Evolutionary conservation across 2,329 filamentous ascomycete genomes (phyloP).

Genomic region (Venturia pyrina): DNA sequence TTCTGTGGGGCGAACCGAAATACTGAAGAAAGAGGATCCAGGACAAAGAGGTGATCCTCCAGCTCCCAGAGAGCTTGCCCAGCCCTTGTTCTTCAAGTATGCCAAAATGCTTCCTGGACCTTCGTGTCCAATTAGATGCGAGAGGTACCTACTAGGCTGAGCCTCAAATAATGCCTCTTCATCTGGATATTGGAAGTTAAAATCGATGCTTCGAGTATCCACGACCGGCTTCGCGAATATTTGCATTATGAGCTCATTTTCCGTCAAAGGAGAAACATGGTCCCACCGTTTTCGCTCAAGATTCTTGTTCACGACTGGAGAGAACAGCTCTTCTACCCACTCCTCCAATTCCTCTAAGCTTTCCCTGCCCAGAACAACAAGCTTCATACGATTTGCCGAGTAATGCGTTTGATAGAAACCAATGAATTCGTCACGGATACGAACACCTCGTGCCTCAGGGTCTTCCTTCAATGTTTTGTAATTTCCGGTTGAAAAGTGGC

Average conservation of each 20-base stretch:
- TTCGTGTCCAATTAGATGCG: constrained; percentile 84
- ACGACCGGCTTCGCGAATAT: constrained; percentile 87
- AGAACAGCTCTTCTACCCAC: constrained; percentile 79
- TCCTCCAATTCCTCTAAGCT: constrained; percentile 69
- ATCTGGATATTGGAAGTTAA: constrained; percentile 77
- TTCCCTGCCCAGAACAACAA: constrained; percentile 77
- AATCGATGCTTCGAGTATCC: constrained; percentile 68
- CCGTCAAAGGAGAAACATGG: constrained; percentile 47
- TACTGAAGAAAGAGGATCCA: constrained; percentile 70
- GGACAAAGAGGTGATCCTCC: constrained; percentile 68
- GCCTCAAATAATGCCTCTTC: constrained; percentile 71
- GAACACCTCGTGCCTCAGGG: constrained; percentile 68
- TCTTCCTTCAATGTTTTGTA: constrained; percentile 75
- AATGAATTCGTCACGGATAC: constrained; percentile 84
- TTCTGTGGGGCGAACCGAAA: constrained; percentile 71
- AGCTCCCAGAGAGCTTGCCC: constrained; percentile 74
- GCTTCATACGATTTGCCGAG: constrained; percentile 88
- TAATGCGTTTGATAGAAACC: constrained; percentile 85
- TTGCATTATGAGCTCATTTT: constrained; percentile 56
- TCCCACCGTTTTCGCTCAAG: constrained; percentile 61
- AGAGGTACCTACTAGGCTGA: constrained; percentile 76
- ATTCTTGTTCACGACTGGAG: constrained; percentile 71
- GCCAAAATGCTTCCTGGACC: constrained; percentile 86
- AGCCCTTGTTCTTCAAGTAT: constrained; percentile 81
- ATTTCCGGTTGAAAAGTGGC: constrained; percentile 87